These are phyloP conservation scores for Beverwykella pulmonaria DNA, from an alignment of 495 filamentous ascomycete species.

Conservation along the genomic window DNA sequence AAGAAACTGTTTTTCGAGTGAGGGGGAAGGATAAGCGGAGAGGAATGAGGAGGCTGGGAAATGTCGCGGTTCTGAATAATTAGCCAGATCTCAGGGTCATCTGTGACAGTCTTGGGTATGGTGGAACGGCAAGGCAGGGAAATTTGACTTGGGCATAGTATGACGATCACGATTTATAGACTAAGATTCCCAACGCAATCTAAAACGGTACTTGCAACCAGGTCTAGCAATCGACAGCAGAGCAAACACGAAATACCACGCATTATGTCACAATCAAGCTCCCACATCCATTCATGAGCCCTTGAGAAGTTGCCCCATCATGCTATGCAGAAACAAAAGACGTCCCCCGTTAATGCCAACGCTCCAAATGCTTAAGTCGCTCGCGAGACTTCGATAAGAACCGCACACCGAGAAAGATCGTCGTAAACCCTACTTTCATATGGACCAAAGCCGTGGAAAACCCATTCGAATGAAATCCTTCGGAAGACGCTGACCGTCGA, in stretches of 20 bases:
- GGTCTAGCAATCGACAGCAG: background rate
- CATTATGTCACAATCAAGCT: background rate
- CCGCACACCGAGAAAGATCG: background rate
- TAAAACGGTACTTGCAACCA: background rate
- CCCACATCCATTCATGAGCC: background rate
- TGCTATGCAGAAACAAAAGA: background rate
- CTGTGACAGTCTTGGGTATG: no score
- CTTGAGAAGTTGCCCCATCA: background rate
- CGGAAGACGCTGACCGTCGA: no score
- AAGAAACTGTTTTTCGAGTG: slow-evolving; percentile 68
- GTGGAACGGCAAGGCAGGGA: no score
- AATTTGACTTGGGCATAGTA: background rate
- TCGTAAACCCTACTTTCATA: no score
- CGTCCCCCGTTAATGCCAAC: background rate
- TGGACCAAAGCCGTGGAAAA: no score
- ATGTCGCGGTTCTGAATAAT: background rate
- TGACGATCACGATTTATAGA: background rate
- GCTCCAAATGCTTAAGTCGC: background rate
- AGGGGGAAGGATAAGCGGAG: background rate
- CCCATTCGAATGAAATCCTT: no score
- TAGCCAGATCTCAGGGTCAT: background rate
- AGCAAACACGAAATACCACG: no score
- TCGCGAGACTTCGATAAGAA: background rate
- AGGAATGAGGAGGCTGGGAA: no score
- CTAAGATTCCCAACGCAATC: background rate